Evolutionary conservation across 306 rosid species (phyloP).

Genomic region (Comarum palustre): DNA sequence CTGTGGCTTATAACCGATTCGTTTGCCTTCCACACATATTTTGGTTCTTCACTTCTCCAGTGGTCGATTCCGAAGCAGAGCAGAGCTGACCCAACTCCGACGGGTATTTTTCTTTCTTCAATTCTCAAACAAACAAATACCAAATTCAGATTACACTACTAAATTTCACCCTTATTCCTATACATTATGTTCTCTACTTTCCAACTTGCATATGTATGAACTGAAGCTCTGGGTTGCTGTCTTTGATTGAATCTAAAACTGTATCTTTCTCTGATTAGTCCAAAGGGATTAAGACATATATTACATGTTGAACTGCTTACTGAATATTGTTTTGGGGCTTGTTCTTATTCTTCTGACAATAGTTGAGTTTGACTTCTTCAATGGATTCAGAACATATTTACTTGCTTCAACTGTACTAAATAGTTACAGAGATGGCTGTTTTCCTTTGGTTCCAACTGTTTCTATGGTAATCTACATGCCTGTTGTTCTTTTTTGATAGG

Average conservation of each 20-base stretch:
- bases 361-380: neutral
- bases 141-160: too few relatives aligned
- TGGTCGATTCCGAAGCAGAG: too few relatives aligned
- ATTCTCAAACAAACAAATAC: too few relatives aligned
- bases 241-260: too few relatives aligned
- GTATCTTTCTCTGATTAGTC: neutral
- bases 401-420: neutral
- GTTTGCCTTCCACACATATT: too few relatives aligned
- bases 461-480: neutral
- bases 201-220: neutral
- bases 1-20: too few relatives aligned
- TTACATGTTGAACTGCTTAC: neutral
- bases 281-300: neutral
- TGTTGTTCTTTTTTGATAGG: slow-evolving; percentile 19
- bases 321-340: neutral
- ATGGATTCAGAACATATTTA: neutral
- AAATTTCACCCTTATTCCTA: too few relatives aligned
- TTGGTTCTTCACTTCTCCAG: too few relatives aligned
- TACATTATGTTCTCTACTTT: neutral
- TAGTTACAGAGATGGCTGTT: neutral
- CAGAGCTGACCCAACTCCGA: too few relatives aligned
- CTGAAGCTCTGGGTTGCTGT: neutral
- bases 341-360: neutral
- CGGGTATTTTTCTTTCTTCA: too few relatives aligned
- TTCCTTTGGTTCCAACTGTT: neutral